Conservation (phyloP, 176 grass and related monocot species). For the Miscanthus lutarioriparius region DNA sequence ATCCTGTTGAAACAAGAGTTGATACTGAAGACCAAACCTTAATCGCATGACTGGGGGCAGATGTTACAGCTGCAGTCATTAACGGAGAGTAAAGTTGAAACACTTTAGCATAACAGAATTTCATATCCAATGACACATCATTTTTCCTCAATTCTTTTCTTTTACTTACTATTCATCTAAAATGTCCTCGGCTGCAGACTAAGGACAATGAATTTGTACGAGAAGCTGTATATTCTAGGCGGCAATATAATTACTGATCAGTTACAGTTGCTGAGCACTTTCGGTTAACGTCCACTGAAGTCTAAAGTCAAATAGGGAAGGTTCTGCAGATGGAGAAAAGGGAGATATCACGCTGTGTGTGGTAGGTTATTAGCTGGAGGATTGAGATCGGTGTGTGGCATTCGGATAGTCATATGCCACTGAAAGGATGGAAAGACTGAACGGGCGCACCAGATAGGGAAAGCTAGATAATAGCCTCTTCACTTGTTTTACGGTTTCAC, state of each 20-base stretch:
- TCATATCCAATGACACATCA: neutral
- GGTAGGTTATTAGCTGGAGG: neutral
- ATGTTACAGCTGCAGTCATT: conserved; percentile 9
- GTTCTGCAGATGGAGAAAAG: neutral
- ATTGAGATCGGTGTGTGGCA: neutral
- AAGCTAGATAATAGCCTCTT: neutral
- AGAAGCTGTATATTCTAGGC: conserved; percentile 54
- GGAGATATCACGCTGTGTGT: neutral
- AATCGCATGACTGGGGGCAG: neutral
- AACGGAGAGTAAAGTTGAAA: conserved; percentile 29
- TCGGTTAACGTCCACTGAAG: neutral
- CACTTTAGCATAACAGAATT: conserved; percentile 25
- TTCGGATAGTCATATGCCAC: neutral
- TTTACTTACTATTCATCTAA: neutral
- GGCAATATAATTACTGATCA: conserved; percentile 13
- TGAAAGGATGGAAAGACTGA: neutral
- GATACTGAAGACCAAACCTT: conserved; percentile 13
- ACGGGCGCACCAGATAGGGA: neutral
- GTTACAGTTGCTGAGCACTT: neutral
- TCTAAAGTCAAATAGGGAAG: neutral
- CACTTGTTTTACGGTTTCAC: neutral
- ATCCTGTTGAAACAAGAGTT: conserved; percentile 3
- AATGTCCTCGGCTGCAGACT: conserved; percentile 18
- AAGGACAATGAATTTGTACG: conserved; percentile 48
- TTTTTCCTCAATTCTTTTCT: conserved; percentile 7